phyloP scores from a whole-genome alignment of 495 filamentous ascomycete species.

The Aspergillus panamensis region DNA sequence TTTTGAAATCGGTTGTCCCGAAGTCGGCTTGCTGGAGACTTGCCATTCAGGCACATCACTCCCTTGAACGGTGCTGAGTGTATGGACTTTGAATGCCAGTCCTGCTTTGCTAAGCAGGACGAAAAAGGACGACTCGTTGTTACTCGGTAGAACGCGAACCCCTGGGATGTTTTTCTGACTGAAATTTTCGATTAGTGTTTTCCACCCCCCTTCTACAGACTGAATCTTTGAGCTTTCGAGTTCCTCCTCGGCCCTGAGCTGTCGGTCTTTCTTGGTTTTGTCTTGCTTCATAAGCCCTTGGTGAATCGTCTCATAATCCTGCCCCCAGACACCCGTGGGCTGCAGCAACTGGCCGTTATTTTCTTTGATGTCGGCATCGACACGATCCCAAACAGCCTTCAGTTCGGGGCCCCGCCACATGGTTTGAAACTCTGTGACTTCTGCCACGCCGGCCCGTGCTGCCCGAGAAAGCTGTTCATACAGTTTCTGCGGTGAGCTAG shows the following conservation, averaged over 20 bases:
- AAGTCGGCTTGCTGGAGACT: conserved; percentile 25
- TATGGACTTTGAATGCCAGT: conserved; percentile 32
- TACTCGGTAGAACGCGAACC: conserved; percentile 27
- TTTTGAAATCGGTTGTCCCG: conserved; percentile 26
- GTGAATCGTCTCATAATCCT: conserved; percentile 38
- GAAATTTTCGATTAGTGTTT: conserved; percentile 32
- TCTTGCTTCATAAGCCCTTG: conserved; percentile 31
- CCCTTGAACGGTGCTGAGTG: conserved; percentile 17
- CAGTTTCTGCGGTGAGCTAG: conserved; percentile 30
- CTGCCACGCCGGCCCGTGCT: conserved; percentile 26
- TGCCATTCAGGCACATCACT: conserved; percentile 33
- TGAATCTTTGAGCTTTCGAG: conserved; percentile 29
- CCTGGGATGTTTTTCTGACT: conserved; percentile 26
- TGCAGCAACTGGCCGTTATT: conserved; percentile 38
- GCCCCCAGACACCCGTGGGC: conserved; percentile 39
- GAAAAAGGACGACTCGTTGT: conserved; percentile 25
- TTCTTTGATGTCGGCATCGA: conserved; percentile 35
- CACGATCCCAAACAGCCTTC: conserved; percentile 34
- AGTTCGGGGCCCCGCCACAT: conserved; percentile 39
- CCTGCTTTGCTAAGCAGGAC: conserved; percentile 36
- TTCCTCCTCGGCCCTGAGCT: conserved; percentile 26
- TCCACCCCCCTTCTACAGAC: conserved; percentile 34
- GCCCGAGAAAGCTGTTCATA: conserved; percentile 27
- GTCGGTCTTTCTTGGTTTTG: conserved; percentile 26
- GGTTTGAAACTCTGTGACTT: conserved; percentile 32